phyloP scores from a whole-genome alignment of 495 filamentous ascomycete genomes.

The Tuber melanosporum region DNA sequence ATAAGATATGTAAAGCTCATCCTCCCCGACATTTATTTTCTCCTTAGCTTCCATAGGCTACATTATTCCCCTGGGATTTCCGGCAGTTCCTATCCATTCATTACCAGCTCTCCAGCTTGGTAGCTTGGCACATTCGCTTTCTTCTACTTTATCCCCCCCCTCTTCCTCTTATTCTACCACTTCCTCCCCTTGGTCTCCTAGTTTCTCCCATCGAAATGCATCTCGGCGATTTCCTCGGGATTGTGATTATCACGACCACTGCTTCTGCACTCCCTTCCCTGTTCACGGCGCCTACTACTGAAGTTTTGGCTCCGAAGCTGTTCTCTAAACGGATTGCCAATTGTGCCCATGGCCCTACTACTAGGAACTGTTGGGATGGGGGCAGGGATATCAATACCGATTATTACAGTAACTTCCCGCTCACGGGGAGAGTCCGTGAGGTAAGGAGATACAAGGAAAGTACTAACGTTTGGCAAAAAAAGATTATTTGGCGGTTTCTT shows the following conservation, averaged over 20 bases:
- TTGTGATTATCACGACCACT: neutral
- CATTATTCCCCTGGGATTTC: neutral
- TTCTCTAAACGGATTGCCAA: neutral
- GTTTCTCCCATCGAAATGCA: neutral
- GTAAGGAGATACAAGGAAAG: conserved; percentile 11
- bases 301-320: neutral
- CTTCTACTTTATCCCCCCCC: neutral
- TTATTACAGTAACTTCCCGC: conserved; percentile 47
- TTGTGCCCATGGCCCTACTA: conserved; percentile 45
- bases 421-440: conserved; percentile 47
- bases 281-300: neutral
- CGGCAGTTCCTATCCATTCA: neutral
- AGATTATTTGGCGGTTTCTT: neutral
- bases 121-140: too few relatives aligned
- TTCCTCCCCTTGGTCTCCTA: neutral
- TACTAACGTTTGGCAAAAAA: neutral
- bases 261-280: neutral
- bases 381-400: conserved; percentile 52
- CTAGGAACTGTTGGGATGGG: conserved; percentile 44
- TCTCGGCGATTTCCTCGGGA: neutral
- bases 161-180: too few relatives aligned
- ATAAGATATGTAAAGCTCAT: neutral
- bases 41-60: neutral
- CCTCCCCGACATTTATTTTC: neutral
- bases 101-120: neutral